A percentile compares a stretch with the other conserved stretches of the same genome.
These are phyloP conservation scores for Umbelopsis sp. DNA, from an alignment of 371 early-diverging fungal genomes.

Conservation along the genomic window DNA sequence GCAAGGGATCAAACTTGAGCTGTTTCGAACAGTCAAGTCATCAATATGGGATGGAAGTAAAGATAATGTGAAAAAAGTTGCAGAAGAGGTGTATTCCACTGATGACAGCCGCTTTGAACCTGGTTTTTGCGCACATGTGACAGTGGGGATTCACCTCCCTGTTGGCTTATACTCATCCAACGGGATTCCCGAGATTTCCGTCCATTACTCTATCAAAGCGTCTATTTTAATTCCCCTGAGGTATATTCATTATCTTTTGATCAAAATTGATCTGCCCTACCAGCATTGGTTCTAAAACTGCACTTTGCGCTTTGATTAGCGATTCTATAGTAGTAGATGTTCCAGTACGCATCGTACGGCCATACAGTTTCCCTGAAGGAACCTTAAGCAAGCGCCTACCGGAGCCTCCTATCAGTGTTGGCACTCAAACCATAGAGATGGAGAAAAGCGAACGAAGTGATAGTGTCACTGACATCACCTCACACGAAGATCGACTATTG, in stretches of 20 bases:
- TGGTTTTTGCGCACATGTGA: conserved; percentile 7
- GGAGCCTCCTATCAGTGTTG: background rate
- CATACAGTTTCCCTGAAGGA: conserved; percentile 7
- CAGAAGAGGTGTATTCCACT: background rate
- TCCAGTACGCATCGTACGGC: conserved; percentile 9
- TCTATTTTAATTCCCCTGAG: conserved; percentile 1
- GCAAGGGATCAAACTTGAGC: conserved; percentile 13
- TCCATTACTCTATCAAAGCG: background rate
- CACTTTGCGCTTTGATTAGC: background rate
- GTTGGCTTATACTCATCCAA: background rate
- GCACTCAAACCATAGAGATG: background rate
- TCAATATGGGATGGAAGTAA: background rate
- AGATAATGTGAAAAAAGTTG: background rate
- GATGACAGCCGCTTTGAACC: conserved; percentile 4
- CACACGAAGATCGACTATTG: background rate
- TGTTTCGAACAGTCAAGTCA: background rate
- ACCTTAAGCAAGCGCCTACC: background rate
- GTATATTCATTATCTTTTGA: background rate
- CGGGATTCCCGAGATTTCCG: background rate
- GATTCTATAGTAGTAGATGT: background rate
- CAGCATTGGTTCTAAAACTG: background rate
- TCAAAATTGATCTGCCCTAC: background rate
- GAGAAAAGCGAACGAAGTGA: no score
- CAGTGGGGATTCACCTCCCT: background rate
- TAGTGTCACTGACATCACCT: no score